Evolutionary conservation across 2,329 filamentous ascomycete species (phyloP), one percentile per base, ranked within the genome.

Genomic region (Elsinoe necatrix): DNA sequence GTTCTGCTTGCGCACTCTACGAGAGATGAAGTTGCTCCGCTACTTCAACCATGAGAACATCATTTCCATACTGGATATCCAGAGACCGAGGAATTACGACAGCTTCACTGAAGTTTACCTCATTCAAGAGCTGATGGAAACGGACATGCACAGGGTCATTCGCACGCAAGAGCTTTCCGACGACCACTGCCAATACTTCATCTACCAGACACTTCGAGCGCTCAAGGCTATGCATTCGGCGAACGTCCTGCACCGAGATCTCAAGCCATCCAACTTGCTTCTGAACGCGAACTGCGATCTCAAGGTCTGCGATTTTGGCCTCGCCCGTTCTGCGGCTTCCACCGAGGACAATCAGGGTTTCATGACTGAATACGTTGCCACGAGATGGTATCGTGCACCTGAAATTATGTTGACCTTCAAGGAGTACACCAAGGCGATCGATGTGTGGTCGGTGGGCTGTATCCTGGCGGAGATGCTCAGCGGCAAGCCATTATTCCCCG

Each of bases 31-130:
- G 82, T 80, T 98, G 58, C 78, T 98, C 67, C 83, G 93, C 67
- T 97, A 98, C 76, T 98, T 98, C 79, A 98, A 97, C 76, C 93
- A 98, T 71, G 93, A 98, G 76, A 98, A 98, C 75, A 97, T 98
- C 77, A 98, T 98, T 71, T 97, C 91, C 54, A 98, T 98, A 66
- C 84, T 98, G 64, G 93, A 98, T 72, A 98, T 98, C 65, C 93
- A 98, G 76, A 95, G 96, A 77, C 93, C 93, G 41, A 83, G 92
- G 67, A 95, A 87, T 77, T 97, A 95, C 69, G 92, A 97, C 70
- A 86, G 84, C 54, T 98, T 98, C 74, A 91, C 91, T 57, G 93
- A 98, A 74, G 93, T 98, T 61, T 98, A 98, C 72, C 84, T 98
- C 65, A 97, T 98, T 65, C 93, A 97, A 79, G 91, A 95, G 77